Base-by-base conservation (phyloP, 768 basidiomycete genomes). In the Hirschioporus abietinus region DNA sequence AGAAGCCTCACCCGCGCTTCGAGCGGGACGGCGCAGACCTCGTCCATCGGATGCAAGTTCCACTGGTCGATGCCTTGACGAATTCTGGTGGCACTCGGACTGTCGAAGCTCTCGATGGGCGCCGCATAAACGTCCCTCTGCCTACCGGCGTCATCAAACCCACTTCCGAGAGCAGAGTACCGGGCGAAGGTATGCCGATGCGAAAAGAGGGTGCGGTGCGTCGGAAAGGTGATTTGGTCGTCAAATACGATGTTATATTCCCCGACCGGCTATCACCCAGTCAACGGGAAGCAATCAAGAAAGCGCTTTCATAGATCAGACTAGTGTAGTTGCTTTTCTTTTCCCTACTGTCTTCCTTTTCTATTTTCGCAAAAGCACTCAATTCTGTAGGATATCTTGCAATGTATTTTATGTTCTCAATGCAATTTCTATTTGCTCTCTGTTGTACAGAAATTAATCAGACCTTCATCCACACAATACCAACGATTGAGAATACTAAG, bases 121-220 rank as follows among this genome's bases (percentile, higher is more conserved):
- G 93, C 67, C 88, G 84, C 74, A 71, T 95, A 67, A 87, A 89
- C 69, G 83, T 93, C 1, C 72, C 86, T 0, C 74, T 88, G 0
- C 95, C 96, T 0, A 69, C 75, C 7, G 87, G 88, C 1, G 76
- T 93, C 15, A 81, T 96, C 34, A 93, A 89, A 73, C 92, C 93
- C 1, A 89, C 88, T 7, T 86, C 89, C 77, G 84, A 90, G 75
- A 91, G 86, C 23, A 83, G 79, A 27, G 76, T 97, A 2, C 61
- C 79, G 1, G 90, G 88, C 1, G 94, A 97, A 75, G 95, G 95
- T 8, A 95, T 96, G 93, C 95, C 96, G 1, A 88, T 95, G 61
- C 83, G 94, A 66, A 95, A 92, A 76, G 90, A 88, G 67, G 88
- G 88, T 20, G 81, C 80, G 58, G 80, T 80, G 66, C 84, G 82